A percentile compares a stretch with the other conserved stretches of the same genome.
These are phyloP conservation scores for Aspergillus pseudonomiae DNA, from an alignment of 2,329 filamentous ascomycete genomes.

Conservation along the genomic window DNA sequence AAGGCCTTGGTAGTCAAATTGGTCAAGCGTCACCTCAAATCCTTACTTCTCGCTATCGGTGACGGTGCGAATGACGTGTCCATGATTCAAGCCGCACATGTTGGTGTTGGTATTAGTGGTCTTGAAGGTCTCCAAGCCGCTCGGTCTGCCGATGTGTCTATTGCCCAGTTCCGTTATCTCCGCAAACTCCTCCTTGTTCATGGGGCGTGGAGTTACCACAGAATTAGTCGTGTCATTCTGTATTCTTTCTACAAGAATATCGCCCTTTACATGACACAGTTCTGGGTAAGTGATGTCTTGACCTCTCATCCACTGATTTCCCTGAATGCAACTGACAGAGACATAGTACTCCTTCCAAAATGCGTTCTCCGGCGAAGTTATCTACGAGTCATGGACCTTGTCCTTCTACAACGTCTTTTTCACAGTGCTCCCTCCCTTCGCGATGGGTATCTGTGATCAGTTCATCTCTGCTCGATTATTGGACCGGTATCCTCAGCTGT, in stretches of 20 bases:
- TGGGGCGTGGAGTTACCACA: constrained; percentile 96
- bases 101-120: constrained; percentile 96
- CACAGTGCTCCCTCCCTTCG: constrained; percentile 89
- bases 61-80: constrained; percentile 99
- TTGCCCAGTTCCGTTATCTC: constrained; percentile 93
- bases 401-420: constrained; percentile 99
- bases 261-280: constrained; percentile 97
- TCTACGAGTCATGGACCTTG: constrained; percentile 99
- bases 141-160: constrained; percentile 91
- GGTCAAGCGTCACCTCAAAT: constrained; percentile 90
- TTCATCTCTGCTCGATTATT: constrained; percentile 92
- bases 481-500: constrained; percentile 94
- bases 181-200: constrained; percentile 93
- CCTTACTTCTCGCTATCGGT: constrained; percentile 91
- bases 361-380: constrained; percentile 94
- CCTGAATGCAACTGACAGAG: constrained; percentile 23
- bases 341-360: constrained; percentile 93
- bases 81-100: constrained; percentile 98
- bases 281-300: constrained; percentile 72
- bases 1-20: constrained; percentile 98
- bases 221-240: constrained; percentile 93
- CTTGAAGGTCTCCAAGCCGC: constrained; percentile 96
- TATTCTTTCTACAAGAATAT: constrained; percentile 99
- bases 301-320: not conserved
- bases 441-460: constrained; percentile 95